Conservation (phyloP, 2,329 filamentous ascomycete species). For the Aspergillus eucalypticola region DNA sequence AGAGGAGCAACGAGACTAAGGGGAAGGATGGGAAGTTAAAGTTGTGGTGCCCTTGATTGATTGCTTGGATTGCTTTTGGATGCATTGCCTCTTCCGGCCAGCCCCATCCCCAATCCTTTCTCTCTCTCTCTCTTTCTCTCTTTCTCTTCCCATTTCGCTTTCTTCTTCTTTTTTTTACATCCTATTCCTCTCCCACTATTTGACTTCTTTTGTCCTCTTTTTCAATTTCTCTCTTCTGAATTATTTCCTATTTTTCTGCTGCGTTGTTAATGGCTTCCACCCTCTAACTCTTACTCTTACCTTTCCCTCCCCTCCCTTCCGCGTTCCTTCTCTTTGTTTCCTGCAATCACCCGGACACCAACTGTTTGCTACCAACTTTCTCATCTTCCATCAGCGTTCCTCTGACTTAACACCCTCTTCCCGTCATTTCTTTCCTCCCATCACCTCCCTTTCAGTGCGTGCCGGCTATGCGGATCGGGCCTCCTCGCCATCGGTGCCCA, state of each 20-base stretch:
- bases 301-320: constrained; percentile 3
- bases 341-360: background rate
- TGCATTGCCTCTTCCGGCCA: constrained; percentile 11
- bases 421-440: background rate
- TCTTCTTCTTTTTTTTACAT: background rate
- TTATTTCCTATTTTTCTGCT: background rate
- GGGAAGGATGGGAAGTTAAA: background rate
- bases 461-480: background rate
- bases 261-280: background rate
- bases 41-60: constrained; percentile 1
- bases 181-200: background rate
- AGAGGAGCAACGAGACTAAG: background rate
- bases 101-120: constrained; percentile 19
- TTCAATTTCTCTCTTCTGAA: background rate
- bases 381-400: background rate
- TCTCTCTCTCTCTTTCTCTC: constrained; percentile 1
- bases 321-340: background rate
- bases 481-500: constrained; percentile 11
- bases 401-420: background rate
- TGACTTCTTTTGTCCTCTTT: background rate
- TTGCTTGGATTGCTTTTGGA: background rate
- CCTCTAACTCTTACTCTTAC: background rate
- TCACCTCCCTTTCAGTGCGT: background rate
- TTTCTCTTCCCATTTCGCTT: too few relatives aligned
- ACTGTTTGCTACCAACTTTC: too few relatives aligned